Evolutionary conservation across 2,329 filamentous ascomycete species (phyloP).

Genomic region (Dendrostoma leiphaemia): DNA sequence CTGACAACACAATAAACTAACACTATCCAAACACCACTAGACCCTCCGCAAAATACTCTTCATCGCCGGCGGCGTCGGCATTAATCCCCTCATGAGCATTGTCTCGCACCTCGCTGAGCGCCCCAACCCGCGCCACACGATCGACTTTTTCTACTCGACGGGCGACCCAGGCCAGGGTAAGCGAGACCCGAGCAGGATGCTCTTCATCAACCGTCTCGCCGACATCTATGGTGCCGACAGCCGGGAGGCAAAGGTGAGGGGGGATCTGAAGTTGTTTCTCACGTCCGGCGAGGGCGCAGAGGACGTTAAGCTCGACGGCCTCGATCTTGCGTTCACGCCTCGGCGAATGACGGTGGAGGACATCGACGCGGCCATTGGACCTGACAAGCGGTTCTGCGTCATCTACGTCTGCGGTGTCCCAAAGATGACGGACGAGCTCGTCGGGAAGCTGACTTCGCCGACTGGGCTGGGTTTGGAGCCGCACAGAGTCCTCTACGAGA

Average conservation of each 20-base stretch:
- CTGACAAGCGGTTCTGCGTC: conserved; percentile 40
- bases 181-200: conserved; percentile 34
- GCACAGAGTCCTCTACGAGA: conserved; percentile 33
- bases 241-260: conserved; percentile 29
- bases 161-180: conserved; percentile 29
- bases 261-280: conserved; percentile 45
- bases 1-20: too few species aligned
- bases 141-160: conserved; percentile 64
- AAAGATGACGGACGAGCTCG: conserved; percentile 66
- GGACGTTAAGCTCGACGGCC: conserved; percentile 16
- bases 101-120: conserved; percentile 56
- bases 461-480: conserved; percentile 25
- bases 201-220: conserved; percentile 51
- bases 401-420: conserved; percentile 70
- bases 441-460: conserved; percentile 41
- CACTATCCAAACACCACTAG: not conserved
- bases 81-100: conserved; percentile 80
- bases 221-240: conserved; percentile 35
- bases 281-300: conserved; percentile 29
- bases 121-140: conserved; percentile 30
- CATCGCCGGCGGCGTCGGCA: conserved; percentile 77
- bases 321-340: conserved; percentile 28
- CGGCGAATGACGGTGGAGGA: conserved; percentile 44
- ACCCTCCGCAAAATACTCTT: conserved; percentile 59
- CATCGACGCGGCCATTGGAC: conserved; percentile 37